Conservation (phyloP, 768 basidiomycete genomes). For the Roridomyces roridus region DNA sequence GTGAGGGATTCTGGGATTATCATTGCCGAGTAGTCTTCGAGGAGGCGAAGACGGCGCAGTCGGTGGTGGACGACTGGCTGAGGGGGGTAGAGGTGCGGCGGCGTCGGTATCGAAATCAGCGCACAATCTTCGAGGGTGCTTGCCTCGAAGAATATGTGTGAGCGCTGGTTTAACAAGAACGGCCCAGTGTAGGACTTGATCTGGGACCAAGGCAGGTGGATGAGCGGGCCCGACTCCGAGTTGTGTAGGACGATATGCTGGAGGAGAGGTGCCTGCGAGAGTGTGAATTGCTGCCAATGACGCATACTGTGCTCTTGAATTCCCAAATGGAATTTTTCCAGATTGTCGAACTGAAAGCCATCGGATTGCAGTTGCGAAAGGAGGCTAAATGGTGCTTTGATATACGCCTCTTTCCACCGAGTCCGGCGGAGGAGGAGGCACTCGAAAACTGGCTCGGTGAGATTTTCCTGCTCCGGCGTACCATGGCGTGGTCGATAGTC, state of each 20-base stretch:
- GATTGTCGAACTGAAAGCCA: no score
- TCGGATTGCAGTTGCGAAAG: no score
- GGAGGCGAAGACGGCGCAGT: neutral
- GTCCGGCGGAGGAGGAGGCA: no score
- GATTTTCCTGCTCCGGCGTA: neutral
- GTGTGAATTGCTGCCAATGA: neutral
- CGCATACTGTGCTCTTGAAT: no score
- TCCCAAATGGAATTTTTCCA: no score
- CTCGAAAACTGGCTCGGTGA: neutral
- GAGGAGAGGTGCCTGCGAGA: neutral
- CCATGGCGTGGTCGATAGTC: neutral
- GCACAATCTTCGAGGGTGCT: neutral
- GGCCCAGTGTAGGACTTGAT: neutral
- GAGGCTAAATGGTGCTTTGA: no score
- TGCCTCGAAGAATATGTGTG: neutral
- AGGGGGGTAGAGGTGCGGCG: neutral
- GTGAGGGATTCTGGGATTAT: neutral
- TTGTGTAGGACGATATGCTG: neutral
- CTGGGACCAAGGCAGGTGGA: neutral
- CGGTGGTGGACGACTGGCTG: neutral
- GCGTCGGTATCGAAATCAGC: neutral
- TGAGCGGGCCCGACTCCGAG: neutral
- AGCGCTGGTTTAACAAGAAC: neutral
- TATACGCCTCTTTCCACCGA: no score
- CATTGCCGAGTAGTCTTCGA: neutral